Conservation (phyloP, 129 eudicot genomes). For the Saussurea involucrata region DNA sequence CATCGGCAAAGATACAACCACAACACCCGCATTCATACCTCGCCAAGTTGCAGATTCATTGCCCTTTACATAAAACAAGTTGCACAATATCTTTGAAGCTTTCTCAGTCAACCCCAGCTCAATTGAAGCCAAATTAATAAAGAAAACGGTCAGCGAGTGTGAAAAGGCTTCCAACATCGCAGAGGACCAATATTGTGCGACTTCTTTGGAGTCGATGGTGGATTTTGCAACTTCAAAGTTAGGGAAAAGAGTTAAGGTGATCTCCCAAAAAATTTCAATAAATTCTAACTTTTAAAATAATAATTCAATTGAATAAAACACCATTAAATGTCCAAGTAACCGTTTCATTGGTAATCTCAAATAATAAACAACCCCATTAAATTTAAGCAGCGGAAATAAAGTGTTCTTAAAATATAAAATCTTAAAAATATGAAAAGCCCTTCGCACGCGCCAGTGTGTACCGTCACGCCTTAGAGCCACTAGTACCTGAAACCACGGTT, state of each 20-base stretch:
- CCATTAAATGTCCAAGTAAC: too few species aligned
- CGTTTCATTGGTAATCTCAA: too few species aligned
- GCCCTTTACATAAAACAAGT: constrained; percentile 32
- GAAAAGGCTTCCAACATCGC: constrained; percentile 35
- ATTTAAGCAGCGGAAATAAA: too few species aligned
- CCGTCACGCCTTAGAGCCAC: too few species aligned
- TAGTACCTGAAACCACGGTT: too few species aligned
- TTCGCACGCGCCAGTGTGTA: too few species aligned
- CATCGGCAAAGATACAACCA: constrained; percentile 13
- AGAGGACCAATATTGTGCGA: constrained; percentile 37
- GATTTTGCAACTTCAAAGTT: constrained; percentile 43
- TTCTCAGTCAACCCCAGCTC: constrained; percentile 25
- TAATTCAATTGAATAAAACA: too few species aligned
- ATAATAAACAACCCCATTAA: too few species aligned
- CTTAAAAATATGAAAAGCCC: too few species aligned
- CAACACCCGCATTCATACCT: constrained; percentile 26
- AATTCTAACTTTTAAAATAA: too few species aligned
- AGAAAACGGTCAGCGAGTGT: constrained; percentile 30
- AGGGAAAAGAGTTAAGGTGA: constrained; percentile 36
- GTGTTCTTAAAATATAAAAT: too few species aligned
- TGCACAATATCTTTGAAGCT: constrained; percentile 28
- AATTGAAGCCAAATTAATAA: constrained; percentile 27
- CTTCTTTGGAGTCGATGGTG: constrained; percentile 55
- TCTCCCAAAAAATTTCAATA: too few species aligned
- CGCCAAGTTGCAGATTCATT: constrained; percentile 23